phyloP scores from a whole-genome alignment of 2,329 filamentous ascomycete genomes.

The Rhexocercosporidium sp. region DNA sequence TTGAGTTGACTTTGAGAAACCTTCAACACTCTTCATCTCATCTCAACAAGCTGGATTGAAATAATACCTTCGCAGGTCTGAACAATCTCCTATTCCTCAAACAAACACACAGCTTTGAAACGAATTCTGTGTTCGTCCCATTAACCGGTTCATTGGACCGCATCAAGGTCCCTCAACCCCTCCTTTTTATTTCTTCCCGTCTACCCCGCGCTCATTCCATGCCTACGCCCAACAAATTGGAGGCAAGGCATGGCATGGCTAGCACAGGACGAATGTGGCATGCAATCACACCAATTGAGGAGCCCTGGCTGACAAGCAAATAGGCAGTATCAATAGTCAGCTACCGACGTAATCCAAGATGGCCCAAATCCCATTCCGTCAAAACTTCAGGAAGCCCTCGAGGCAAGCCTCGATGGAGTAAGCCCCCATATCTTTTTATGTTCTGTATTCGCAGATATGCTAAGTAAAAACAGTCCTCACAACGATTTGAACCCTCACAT shows the following conservation, averaged over 20 bases:
- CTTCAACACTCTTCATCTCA: background rate
- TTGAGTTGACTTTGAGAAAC: background rate
- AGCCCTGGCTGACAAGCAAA: conserved; percentile 27
- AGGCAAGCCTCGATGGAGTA: conserved; percentile 43
- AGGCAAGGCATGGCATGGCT: too few species aligned
- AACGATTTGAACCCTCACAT: conserved; percentile 46
- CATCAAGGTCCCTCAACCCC: conserved; percentile 19
- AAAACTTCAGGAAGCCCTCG: conserved; percentile 40
- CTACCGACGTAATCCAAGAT: conserved; percentile 27
- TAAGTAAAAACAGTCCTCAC: conserved; percentile 38
- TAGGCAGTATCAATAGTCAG: conserved; percentile 8
- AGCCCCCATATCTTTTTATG: conserved; percentile 18
- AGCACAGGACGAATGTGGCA: conserved; percentile 7
- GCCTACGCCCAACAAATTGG: conserved; percentile 18
- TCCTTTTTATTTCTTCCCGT: conserved; percentile 11
- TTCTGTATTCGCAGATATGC: background rate
- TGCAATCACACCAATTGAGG: conserved; percentile 22
- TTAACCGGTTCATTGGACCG: conserved; percentile 1
- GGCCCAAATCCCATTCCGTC: conserved; percentile 35
- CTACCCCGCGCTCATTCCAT: conserved; percentile 20
- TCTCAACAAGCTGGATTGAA: background rate
- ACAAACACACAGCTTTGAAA: background rate
- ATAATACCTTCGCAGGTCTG: background rate
- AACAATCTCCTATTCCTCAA: background rate
- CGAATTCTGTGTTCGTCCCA: background rate